Percentiles rank a stretch among this genome's conserved stretches.
Evolutionary conservation across 805 yeast species (phyloP).

Genomic region (Lachancea fermentati): DNA sequence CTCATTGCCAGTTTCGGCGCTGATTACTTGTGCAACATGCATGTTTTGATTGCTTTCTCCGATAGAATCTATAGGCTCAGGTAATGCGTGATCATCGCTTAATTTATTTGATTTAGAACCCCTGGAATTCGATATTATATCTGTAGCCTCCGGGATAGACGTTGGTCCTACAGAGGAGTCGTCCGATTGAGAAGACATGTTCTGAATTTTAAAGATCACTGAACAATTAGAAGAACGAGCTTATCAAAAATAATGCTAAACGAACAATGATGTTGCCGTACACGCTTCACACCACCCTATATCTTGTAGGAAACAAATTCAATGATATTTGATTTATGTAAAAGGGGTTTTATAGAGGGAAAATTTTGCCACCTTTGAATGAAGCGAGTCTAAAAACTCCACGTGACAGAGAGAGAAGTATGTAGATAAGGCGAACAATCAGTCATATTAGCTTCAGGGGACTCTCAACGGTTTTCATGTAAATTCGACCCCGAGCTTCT

Average conservation of each 20-base stretch:
- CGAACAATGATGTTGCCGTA: not conserved
- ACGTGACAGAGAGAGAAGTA: not conserved
- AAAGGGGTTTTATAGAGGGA: not conserved
- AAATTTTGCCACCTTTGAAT: conserved; percentile 1
- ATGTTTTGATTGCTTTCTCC: not conserved
- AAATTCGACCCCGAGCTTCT: not conserved
- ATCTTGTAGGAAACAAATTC: not conserved
- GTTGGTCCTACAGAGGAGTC: conserved; percentile 20
- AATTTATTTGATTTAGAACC: not conserved
- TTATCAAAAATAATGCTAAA: not conserved
- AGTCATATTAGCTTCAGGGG: too few species aligned
- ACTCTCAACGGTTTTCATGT: too few species aligned
- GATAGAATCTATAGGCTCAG: not conserved
- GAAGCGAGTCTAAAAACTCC: not conserved
- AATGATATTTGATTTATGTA: not conserved
- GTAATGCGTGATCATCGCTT: not conserved
- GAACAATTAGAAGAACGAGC: not conserved
- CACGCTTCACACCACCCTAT: not conserved
- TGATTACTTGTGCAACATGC: not conserved
- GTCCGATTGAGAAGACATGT: conserved; percentile 9
- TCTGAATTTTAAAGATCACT: not conserved
- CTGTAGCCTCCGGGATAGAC: not conserved
- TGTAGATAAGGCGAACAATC: not conserved
- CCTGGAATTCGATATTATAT: not conserved
- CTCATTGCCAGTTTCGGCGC: not conserved